Evolutionary conservation across 352 stramenopile genomes (phyloP), one percentile per base, ranked within the genome.

Genomic region (Phytophthora lateralis): DNA sequence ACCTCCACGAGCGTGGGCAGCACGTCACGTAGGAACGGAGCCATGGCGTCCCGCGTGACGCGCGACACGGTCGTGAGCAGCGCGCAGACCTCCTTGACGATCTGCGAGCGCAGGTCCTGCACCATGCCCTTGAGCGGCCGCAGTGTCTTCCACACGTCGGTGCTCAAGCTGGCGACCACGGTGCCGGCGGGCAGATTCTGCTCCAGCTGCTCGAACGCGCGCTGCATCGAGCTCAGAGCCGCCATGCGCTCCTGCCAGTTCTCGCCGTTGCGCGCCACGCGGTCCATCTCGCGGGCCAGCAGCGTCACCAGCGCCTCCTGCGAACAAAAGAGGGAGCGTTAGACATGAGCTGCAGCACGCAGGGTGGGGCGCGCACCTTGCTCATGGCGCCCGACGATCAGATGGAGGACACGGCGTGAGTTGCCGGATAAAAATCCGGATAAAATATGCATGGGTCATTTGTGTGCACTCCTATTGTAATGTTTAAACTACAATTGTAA

Each of bases 231-330:
- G 35, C 62, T 26, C 34, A 95, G 50, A 26, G 83, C 85, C 32
- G 61, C 56, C 67, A 90, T 74, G 27, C 85, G 83, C 70, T 91
- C 85, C 60, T 92, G 75, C 85, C 85, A 95, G 70, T 95, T 90
- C 46, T 95, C 85, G 20, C 50, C n/a, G 58, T 91, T 80, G 68
- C 85, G 81, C 30, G 78, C 72, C 54, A 95, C 77, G 48, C 82
- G 83, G 46, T 93, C 82, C 83, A 95, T 93, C 65, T 91, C 82
- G 27, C 77, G 70, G 35, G 80, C 55, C 41, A 90, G 58, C 34
- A 55, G 50, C 24, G 55, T 60, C 11, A 75, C 20, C 44, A 91
- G 69, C 55, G 63, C 46, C 26, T 80, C 63, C 71, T 82, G 26
- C 45, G 4, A 10, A 15, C 21, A 41, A 1, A 41, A 38, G 32